Conservation (phyloP, 495 filamentous ascomycete species). For the Penicillium cosmopolitanum region DNA sequence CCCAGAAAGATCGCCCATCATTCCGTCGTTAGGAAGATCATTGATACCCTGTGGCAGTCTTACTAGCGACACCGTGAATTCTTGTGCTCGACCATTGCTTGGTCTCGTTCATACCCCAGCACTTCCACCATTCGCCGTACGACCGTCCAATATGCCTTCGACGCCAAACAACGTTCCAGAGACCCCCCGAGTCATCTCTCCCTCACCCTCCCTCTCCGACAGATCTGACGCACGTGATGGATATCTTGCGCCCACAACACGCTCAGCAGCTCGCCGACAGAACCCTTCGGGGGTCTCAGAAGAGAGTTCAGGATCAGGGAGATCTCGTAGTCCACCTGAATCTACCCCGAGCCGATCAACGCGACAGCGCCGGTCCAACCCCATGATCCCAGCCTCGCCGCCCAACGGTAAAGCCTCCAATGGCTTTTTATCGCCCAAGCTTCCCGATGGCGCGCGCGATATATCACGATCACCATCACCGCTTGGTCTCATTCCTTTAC, state of each 20-base stretch:
- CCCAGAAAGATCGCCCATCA: slow-evolving; percentile 26
- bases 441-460: slow-evolving; percentile 65
- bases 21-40: slow-evolving; percentile 29
- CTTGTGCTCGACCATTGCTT: slow-evolving; percentile 46
- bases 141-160: slow-evolving; percentile 49
- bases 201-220: slow-evolving; percentile 68
- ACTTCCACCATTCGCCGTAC: slow-evolving; percentile 52
- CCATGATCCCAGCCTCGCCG: slow-evolving; percentile 48
- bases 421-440: slow-evolving; percentile 71
- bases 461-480: slow-evolving; percentile 88
- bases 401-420: slow-evolving; percentile 55
- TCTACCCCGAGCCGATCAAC: slow-evolving; percentile 19
- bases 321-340: slow-evolving; percentile 29
- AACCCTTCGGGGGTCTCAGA: slow-evolving; percentile 47
- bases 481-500: slow-evolving; percentile 92
- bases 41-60: slow-evolving; percentile 27
- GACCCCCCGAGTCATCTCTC: slow-evolving; percentile 72
- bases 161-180: slow-evolving; percentile 55
- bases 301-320: slow-evolving; percentile 30
- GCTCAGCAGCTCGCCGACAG: slow-evolving; percentile 62
- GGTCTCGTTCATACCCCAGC: slow-evolving; percentile 52
- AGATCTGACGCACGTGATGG: slow-evolving; percentile 48
- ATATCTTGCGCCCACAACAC: slow-evolving; percentile 66
- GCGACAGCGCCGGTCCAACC: slow-evolving; percentile 47
- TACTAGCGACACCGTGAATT: slow-evolving; percentile 27